Conservation (phyloP, 768 basidiomycete species). For the Dioszegia aurantiaca region DNA sequence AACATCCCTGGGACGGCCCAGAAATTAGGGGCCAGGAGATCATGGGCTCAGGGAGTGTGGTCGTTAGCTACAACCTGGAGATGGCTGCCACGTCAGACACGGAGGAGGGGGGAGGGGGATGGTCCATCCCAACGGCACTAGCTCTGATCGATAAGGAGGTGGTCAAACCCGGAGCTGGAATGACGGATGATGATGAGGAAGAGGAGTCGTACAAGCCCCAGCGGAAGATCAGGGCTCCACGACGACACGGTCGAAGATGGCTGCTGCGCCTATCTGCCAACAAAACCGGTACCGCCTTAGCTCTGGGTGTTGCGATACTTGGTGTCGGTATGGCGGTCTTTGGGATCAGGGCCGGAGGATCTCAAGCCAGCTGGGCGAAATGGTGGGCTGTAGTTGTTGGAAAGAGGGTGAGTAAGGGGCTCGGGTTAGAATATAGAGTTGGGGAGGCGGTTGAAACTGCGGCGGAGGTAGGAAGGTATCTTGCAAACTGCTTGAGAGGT, state of each 20-base stretch:
- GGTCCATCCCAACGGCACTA: constrained; percentile 18
- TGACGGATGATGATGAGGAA: constrained; percentile 30
- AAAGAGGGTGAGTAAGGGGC: background rate
- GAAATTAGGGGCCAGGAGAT: constrained; percentile 43
- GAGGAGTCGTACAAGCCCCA: constrained; percentile 12
- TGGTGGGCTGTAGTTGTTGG: constrained; percentile 35
- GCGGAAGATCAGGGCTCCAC: background rate
- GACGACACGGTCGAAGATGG: constrained; percentile 9
- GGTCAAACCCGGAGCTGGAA: constrained; percentile 23
- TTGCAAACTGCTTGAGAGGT: background rate
- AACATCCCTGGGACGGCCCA: constrained; percentile 43
- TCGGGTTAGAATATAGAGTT: background rate
- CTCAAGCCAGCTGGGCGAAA: constrained; percentile 21
- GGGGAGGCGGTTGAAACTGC: background rate
- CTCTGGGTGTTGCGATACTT: constrained; percentile 27
- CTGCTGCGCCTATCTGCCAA: constrained; percentile 17
- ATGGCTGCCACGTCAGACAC: background rate
- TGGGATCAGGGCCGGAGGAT: constrained; percentile 23
- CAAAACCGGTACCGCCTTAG: constrained; percentile 26
- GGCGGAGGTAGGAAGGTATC: background rate
- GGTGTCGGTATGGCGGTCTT: constrained; percentile 36
- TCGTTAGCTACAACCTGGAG: constrained; percentile 40
- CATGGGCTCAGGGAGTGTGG: constrained; percentile 44
- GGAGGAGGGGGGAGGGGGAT: background rate
- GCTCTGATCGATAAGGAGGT: constrained; percentile 27